Conservation (phyloP, 2,329 filamentous ascomycete species). For the Fusarium solani-melongenae region DNA sequence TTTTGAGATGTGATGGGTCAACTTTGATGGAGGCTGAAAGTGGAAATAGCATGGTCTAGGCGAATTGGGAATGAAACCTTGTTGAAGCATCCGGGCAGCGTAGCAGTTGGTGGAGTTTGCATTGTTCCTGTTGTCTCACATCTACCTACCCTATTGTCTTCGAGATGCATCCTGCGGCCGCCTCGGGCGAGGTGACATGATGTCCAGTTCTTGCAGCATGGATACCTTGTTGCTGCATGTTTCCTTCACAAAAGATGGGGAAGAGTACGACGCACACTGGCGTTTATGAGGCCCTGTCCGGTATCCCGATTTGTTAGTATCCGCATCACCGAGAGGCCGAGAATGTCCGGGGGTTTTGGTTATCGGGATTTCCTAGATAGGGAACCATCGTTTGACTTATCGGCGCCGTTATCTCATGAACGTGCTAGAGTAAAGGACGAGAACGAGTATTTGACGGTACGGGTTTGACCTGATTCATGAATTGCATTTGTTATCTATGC, state of each 20-base stretch:
- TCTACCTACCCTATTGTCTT: neutral
- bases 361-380: constrained; percentile 22
- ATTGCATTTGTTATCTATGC: neutral
- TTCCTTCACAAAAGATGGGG: neutral
- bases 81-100: neutral
- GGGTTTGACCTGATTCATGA: neutral
- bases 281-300: neutral
- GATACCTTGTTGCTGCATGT: neutral
- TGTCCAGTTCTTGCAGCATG: neutral
- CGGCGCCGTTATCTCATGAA: neutral
- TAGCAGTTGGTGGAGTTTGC: neutral
- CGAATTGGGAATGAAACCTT: neutral
- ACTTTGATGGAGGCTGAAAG: neutral
- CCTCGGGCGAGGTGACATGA: neutral
- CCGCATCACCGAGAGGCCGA: constrained; percentile 20
- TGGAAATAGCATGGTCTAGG: neutral
- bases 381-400: constrained; percentile 11
- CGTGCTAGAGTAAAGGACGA: neutral
- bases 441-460: neutral
- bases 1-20: neutral
- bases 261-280: neutral
- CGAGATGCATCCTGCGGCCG: neutral
- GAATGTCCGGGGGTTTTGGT: constrained; percentile 17
- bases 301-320: constrained; percentile 2
- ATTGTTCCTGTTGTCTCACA: neutral